Evolutionary conservation across 805 yeast genomes (phyloP), one percentile per base, ranked within the genome.

Genomic region (Lachancea sp.): DNA sequence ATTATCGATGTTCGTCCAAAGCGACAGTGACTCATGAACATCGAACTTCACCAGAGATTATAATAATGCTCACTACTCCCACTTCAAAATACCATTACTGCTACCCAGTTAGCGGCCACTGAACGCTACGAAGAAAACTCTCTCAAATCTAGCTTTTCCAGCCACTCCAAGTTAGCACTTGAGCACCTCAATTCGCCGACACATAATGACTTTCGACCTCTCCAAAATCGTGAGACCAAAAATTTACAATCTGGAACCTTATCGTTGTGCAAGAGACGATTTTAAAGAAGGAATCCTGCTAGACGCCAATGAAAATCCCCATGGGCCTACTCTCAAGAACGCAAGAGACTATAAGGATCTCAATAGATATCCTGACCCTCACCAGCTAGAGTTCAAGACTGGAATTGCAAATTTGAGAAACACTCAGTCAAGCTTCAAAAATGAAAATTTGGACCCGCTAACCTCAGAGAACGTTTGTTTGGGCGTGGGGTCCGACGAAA

Each of bases 401-500:
- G 80, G 80, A 51, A 71, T 91, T 41, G 78, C 85, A 40, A 70
- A 78, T 33, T 83, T 83, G 59, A 75, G 99, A 51, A 89, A 87
- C 61, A 50, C 60, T 7, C 51, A 54, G 8, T 53, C 59, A 19
- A 19, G 44, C 5, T 49, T 52, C 29, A 45, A 46, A 40, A 38
- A 46, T 17, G 62, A 53, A 6, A 45, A 61, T 16, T 20, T 54
- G 9, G 33, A 46, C 11, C 58, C 60, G 3, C 60, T 86, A 49
- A 66, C 69, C 1, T 77, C 85, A 0, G 83, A 72, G 6, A 93
- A 93, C 65, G 58, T 93, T 27, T 89, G 95, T 60, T 73, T 93
- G 29, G 99, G 99, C 36, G 99, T 93, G 11, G 99, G 99, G 1
- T 90, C 97, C 1, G 99, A 93, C 64, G 99, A 93, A 66, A 80